phyloP scores from a whole-genome alignment of 2,329 filamentous ascomycete species.

The Ramularia collo-cygni region DNA sequence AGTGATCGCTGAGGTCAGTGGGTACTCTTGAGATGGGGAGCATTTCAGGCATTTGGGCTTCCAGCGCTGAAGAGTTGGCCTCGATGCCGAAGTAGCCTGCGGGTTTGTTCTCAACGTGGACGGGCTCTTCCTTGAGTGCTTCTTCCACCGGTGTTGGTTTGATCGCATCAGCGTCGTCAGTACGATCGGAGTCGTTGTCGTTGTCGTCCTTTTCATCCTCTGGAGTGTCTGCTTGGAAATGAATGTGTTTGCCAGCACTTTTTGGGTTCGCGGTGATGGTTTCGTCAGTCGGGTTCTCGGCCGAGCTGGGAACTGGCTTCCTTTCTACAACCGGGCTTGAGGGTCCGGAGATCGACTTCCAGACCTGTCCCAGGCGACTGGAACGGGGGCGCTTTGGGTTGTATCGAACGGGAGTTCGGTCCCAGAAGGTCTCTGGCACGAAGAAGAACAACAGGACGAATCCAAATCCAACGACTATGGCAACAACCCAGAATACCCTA shows the following conservation, averaged over 20 bases:
- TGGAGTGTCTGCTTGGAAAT: slow-evolving; percentile 11
- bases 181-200: slow-evolving; percentile 5
- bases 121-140: too few species aligned
- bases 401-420: slow-evolving; percentile 61
- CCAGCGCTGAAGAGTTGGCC: background rate
- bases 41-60: background rate
- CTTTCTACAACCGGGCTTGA: slow-evolving; percentile 7
- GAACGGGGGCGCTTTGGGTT: slow-evolving; percentile 19
- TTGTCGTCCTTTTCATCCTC: slow-evolving; percentile 6
- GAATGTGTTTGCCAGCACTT: slow-evolving; percentile 14
- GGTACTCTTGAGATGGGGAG: slow-evolving; percentile 2
- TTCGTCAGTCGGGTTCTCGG: slow-evolving; percentile 7
- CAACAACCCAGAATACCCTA: slow-evolving; percentile 59
- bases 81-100: slow-evolving; percentile 15
- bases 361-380: slow-evolving; percentile 10
- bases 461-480: slow-evolving; percentile 69
- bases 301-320: slow-evolving; percentile 15
- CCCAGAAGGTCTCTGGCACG: slow-evolving; percentile 94
- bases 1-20: slow-evolving; percentile 1
- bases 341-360: slow-evolving; percentile 8
- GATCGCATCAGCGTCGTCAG: slow-evolving; percentile 2
- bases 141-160: background rate
- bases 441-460: slow-evolving; percentile 74
- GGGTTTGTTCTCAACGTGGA: too few species aligned
- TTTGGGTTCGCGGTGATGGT: too few species aligned